Conservation (phyloP, 257 asterid species). For the Ocimum tenuiflorum region DNA sequence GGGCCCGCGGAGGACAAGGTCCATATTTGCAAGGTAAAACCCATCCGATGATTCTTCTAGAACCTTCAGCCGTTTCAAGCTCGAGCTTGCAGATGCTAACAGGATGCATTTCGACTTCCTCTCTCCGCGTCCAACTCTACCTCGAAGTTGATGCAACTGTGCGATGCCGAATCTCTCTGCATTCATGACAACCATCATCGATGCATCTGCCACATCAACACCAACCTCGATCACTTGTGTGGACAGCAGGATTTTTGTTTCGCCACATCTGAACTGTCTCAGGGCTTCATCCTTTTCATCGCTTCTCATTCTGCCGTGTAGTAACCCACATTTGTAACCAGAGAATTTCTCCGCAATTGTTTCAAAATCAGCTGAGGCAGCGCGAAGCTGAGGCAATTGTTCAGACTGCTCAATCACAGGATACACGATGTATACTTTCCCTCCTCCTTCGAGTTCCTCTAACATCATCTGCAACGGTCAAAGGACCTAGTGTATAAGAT, state of each 20-base stretch:
- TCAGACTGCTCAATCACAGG: constrained; percentile 83
- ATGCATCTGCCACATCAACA: constrained; percentile 91
- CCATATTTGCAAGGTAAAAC: constrained; percentile 85
- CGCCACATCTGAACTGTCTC: constrained; percentile 61
- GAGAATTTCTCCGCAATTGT: constrained; percentile 53
- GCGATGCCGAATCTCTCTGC: constrained; percentile 93
- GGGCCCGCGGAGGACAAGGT: constrained; percentile 83
- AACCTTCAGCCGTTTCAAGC: constrained; percentile 71
- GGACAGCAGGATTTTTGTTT: constrained; percentile 68
- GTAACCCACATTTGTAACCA: constrained; percentile 58
- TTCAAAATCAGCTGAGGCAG: constrained; percentile 75
- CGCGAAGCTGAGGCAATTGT: constrained; percentile 89
- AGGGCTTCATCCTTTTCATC: constrained; percentile 78
- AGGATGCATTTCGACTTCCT: constrained; percentile 69
- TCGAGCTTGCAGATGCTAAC: constrained; percentile 45
- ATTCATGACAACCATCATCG: constrained; percentile 98
- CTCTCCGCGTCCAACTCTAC: constrained; percentile 92
- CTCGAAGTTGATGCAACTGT: constrained; percentile 87
- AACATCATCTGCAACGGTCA: constrained; percentile 61
- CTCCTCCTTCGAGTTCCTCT: constrained; percentile 69
- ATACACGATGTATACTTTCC: constrained; percentile 74
- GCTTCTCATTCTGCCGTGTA: constrained; percentile 83
- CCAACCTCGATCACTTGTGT: constrained; percentile 95
- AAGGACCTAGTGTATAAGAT: constrained; percentile 13
- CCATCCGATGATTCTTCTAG: constrained; percentile 77